phyloP scores from a whole-genome alignment of 1,139 yeast species.

The Blastobotrys raffinosifermentans region DNA sequence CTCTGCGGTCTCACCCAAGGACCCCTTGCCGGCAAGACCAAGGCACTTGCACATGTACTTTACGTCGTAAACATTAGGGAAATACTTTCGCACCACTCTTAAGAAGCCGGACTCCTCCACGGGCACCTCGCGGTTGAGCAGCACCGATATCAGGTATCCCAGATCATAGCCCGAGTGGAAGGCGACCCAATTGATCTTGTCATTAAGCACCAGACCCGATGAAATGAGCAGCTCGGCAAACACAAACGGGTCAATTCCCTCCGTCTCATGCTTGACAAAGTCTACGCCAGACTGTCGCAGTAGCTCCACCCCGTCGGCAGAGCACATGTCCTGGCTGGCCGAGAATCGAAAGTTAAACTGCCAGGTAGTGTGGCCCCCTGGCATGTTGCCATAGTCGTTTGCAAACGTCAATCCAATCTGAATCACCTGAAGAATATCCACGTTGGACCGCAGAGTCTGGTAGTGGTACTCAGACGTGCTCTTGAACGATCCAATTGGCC shows the following conservation, averaged over 20 bases:
- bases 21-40: constrained; percentile 34
- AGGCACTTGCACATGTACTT: constrained; percentile 61
- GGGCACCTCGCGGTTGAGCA: constrained; percentile 75
- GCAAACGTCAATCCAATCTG: constrained; percentile 85
- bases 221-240: constrained; percentile 84
- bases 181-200: constrained; percentile 77
- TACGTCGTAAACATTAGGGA: constrained; percentile 81
- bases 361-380: constrained; percentile 63
- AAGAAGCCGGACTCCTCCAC: constrained; percentile 74
- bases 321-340: constrained; percentile 66
- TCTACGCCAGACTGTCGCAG: constrained; percentile 81
- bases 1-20: constrained; percentile 41
- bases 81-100: constrained; percentile 62
- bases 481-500: constrained; percentile 94
- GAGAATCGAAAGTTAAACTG: constrained; percentile 90
- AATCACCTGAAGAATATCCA: constrained; percentile 77
- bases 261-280: constrained; percentile 64
- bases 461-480: constrained; percentile 91
- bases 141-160: constrained; percentile 76
- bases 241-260: constrained; percentile 72
- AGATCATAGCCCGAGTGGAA: constrained; percentile 89
- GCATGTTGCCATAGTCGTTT: constrained; percentile 70
- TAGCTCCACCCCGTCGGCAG: constrained; percentile 66
- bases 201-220: constrained; percentile 75
- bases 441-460: constrained; percentile 87